Evolutionary conservation across 1,139 yeast genomes (phyloP).

Genomic region (Lodderomyces theae): DNA sequence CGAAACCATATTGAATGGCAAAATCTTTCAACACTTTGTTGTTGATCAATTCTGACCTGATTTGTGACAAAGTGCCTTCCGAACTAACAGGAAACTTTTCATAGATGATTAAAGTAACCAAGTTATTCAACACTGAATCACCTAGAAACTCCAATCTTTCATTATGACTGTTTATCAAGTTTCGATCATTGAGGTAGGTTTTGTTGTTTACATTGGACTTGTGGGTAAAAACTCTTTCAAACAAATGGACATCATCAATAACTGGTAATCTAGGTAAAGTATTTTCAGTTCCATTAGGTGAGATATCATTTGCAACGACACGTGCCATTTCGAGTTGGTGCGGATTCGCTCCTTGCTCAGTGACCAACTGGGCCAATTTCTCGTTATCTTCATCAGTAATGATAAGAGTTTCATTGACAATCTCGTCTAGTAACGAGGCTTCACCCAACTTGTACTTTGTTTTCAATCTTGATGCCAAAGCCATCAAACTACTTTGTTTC

Average conservation of each 20-base stretch:
- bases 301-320: slow-evolving; percentile 13
- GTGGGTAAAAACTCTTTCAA: slow-evolving; percentile 77
- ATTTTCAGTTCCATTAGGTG: slow-evolving; percentile 29
- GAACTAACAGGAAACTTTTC: slow-evolving; percentile 63
- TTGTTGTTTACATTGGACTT: slow-evolving; percentile 67
- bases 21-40: slow-evolving; percentile 73
- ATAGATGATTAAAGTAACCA: slow-evolving; percentile 68
- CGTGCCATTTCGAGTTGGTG: neutral
- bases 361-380: slow-evolving; percentile 8
- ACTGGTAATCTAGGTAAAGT: slow-evolving; percentile 62
- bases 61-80: slow-evolving; percentile 78
- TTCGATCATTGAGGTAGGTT: slow-evolving; percentile 53
- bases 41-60: slow-evolving; percentile 70
- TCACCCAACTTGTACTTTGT: slow-evolving; percentile 48
- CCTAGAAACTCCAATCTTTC: slow-evolving; percentile 94
- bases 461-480: slow-evolving; percentile 59
- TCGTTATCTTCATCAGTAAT: slow-evolving; percentile 13
- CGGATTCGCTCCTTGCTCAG: slow-evolving; percentile 5
- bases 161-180: slow-evolving; percentile 65
- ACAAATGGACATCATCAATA: slow-evolving; percentile 57
- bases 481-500: slow-evolving; percentile 51
- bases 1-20: slow-evolving; percentile 69
- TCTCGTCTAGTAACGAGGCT: slow-evolving; percentile 48
- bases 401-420: slow-evolving; percentile 24
- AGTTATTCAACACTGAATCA: slow-evolving; percentile 77